Base-by-base conservation (phyloP, 139 green algal species). In the Picocystis salinarum region DNA sequence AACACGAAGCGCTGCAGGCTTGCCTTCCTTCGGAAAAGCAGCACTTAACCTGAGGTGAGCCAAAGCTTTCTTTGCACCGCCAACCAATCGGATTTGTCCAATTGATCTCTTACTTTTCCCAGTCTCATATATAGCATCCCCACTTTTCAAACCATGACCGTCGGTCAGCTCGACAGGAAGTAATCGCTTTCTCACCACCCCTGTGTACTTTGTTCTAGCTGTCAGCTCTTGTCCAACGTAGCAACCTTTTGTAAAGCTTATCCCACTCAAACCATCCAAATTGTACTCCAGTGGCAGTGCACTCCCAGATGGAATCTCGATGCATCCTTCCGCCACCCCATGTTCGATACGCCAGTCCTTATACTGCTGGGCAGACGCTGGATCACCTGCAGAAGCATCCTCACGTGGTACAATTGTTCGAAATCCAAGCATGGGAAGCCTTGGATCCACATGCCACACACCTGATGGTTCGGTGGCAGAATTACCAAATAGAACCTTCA, bases 151-250 rank as follows among this genome's bases (percentile, higher is more conserved):
- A n/a, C n/a, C n/a, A n/a, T n/a, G n/a, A n/a, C n/a, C n/a, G n/a
- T n/a, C n/a, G n/a, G n/a, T n/a, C n/a, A 71, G 19, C 11, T 25
- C 12, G 39, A 81, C 58, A 13, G 83, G 76, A 55, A 94, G 69
- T 39, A 87, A 50, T 0, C 83, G 64, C 53, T 83, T 83, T 24
- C 83, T 67, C 23, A 94, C 72, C 15, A 86, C 59, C 23, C 84
- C 84, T 23, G 45, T 33, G 45, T 65, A 75, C 44, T 87, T 67
- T 1, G 75, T 77, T 9, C 75, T 52, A 3, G 78, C 78, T 31
- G 74, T 80, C 5, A 88, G 62, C 58, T 90, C 80, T 61, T 95
- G 85, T 0, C 87, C 87, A 15, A 97, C 66, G 59, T 97, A 97
- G 66, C 87, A 97, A 36, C 85, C 85, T 52, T 97, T 97, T 34